phyloP scores from a whole-genome alignment of 176 grass and related monocot species.

The Tillandsia leiboldiana region DNA sequence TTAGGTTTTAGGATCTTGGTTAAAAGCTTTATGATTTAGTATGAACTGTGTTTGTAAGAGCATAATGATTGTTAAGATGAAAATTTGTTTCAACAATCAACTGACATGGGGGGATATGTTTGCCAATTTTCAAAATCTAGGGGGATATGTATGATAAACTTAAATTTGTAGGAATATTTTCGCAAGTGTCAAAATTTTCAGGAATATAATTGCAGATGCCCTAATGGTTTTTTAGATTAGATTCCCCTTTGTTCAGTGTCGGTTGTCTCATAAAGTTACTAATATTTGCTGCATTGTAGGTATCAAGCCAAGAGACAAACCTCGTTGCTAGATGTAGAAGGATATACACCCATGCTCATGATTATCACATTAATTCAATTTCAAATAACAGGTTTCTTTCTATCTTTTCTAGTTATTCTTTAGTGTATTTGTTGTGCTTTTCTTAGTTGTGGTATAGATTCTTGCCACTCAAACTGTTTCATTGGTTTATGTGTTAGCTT shows the following conservation, averaged over 20 bases:
- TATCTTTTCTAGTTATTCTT: constrained; percentile 2
- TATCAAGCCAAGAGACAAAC: constrained; percentile 59
- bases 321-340: constrained; percentile 73
- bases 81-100: no score
- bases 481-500: neutral
- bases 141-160: no score
- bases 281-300: constrained; percentile 31
- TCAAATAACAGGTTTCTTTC: constrained; percentile 70
- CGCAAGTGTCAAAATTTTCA: no score
- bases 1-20: no score
- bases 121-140: no score
- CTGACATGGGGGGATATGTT: no score
- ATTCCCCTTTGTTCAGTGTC: neutral
- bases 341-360: constrained; percentile 83
- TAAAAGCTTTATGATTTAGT: no score
- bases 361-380: constrained; percentile 96
- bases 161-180: no score
- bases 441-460: constrained; percentile 9
- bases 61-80: no score
- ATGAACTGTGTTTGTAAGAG: no score
- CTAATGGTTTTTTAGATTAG: no score
- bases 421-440: neutral
- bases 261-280: neutral
- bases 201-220: no score
- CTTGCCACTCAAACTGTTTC: constrained; percentile 5